These are phyloP conservation scores for Cryptococcus amylolentus DNA, from an alignment of 1,284 basidiomycete genomes.

Conservation along the genomic window DNA sequence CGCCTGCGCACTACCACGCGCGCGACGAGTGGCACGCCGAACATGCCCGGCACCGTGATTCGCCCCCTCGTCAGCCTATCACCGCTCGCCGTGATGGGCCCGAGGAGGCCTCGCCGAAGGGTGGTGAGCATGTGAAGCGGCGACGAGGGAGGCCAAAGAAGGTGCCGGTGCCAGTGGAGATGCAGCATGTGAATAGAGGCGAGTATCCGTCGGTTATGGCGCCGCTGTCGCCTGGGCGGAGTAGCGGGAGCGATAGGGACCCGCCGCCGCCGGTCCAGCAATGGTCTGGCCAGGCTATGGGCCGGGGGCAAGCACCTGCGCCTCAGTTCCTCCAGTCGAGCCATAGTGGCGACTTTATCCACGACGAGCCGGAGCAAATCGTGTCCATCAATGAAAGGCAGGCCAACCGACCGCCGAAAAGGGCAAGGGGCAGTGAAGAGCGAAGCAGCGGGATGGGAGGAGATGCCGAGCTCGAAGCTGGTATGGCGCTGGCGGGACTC, in stretches of 20 bases:
- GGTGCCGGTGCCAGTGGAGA: background rate
- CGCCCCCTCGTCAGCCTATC: too few relatives aligned
- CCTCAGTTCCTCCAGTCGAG: background rate
- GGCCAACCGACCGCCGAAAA: background rate
- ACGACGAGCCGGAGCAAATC: background rate
- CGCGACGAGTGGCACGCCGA: too few relatives aligned
- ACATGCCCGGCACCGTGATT: too few relatives aligned
- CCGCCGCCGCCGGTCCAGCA: background rate
- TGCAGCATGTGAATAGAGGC: background rate
- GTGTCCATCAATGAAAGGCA: background rate
- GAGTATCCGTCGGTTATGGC: background rate
- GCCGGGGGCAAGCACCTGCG: background rate
- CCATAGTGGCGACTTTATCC: background rate
- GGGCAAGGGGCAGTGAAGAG: background rate
- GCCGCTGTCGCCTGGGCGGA: background rate
- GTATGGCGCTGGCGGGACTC: conserved; percentile 32
- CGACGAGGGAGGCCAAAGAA: background rate
- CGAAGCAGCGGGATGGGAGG: background rate
- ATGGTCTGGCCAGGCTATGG: background rate
- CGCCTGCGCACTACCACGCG: too few relatives aligned
- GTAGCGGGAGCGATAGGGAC: background rate
- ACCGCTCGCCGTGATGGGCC: too few relatives aligned
- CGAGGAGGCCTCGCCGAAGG: too few relatives aligned
- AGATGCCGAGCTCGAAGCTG: conserved; percentile 32
- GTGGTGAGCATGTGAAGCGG: background rate